Base-by-base conservation (phyloP, 352 stramenopile genomes). In the Salisapilia sapeloensis region DNA sequence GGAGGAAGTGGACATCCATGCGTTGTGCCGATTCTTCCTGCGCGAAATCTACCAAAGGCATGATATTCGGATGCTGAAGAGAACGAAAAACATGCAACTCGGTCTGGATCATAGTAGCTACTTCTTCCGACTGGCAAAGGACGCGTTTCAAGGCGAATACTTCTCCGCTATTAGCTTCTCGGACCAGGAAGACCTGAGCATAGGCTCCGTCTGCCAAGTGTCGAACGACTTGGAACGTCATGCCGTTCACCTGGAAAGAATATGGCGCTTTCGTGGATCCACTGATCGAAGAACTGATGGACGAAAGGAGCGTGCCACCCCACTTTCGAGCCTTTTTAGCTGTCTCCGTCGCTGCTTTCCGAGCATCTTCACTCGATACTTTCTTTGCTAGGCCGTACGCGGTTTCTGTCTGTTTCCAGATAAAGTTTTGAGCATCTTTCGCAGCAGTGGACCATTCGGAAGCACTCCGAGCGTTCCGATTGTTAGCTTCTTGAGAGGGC, bases 311-410 rank as follows among this genome's bases (percentile, higher is more conserved):
- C 25, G 70, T 85, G 0, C 65, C 70, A 15, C 74, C 74, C 74
- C 70, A 90, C 24, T 86, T 90, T 35, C 86, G 86, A 2, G 74
- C 74, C 24, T 90, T 90, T 48, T 86, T 82, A n/a, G 74, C 74
- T 4, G 72, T 86, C 42, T 86, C 74, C 0, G 62, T 57, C 3
- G 70, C 74, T 4, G 65, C 64, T 28, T 84, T 85, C 41, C 85
- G 86, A 3, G 69, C 71, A 43, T 90, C 74, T 40, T 90, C 74
- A 29, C 85, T 77, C 4, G 57, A 76, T n/a, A 90, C 77, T 36
- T 85, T 86, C 46, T 90, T 90, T 4, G 74, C 74, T 50, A 90
- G 86, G 33, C 85, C 74, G 42, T 85, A 83, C 14, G 70, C 74
- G 41, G 83, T 67, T 34, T 85, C 74, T 15, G 61, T 90, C 35